Conservation (phyloP, 441 rosid genomes). For the Mallotus repandus region DNA sequence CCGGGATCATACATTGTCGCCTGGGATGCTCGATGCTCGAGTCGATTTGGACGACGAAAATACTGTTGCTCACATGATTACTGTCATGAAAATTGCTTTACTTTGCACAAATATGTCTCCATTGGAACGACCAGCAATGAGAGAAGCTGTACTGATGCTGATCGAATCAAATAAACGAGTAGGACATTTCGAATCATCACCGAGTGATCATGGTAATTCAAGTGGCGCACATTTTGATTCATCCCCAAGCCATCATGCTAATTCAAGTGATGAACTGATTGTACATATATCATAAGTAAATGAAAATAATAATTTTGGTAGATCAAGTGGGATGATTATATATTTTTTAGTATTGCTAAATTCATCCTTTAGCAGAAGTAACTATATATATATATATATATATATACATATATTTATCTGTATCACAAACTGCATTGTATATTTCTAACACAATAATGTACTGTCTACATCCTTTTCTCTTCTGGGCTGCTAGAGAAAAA, state of each 20-base stretch:
- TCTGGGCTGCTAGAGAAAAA: no score
- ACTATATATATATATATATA: neutral
- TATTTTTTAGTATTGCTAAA: neutral
- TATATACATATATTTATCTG: neutral
- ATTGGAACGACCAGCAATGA: conserved; percentile 72
- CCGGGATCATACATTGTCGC: conserved; percentile 45
- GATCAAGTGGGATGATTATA: neutral
- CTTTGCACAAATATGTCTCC: conserved; percentile 69
- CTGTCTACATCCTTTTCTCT: no score
- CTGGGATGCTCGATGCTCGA: conserved; percentile 61
- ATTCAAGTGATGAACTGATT: conserved; percentile 41
- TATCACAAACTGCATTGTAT: conserved; percentile 16
- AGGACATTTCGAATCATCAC: conserved; percentile 38
- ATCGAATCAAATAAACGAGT: conserved; percentile 52
- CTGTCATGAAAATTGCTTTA: conserved; percentile 70
- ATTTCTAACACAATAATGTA: neutral
- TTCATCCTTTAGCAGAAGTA: conserved; percentile 7
- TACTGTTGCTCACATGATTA: conserved; percentile 60
- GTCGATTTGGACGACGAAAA: conserved; percentile 50
- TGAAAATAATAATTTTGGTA: conserved; percentile 3
- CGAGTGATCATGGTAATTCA: conserved; percentile 27
- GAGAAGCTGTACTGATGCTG: conserved; percentile 80
- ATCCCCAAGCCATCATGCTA: conserved; percentile 37
- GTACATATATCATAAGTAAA: conserved; percentile 27
- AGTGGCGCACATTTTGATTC: conserved; percentile 23